Evolutionary conservation across 2,329 filamentous ascomycete species (phyloP).

Genomic region (Dactylellina drechsleri): DNA sequence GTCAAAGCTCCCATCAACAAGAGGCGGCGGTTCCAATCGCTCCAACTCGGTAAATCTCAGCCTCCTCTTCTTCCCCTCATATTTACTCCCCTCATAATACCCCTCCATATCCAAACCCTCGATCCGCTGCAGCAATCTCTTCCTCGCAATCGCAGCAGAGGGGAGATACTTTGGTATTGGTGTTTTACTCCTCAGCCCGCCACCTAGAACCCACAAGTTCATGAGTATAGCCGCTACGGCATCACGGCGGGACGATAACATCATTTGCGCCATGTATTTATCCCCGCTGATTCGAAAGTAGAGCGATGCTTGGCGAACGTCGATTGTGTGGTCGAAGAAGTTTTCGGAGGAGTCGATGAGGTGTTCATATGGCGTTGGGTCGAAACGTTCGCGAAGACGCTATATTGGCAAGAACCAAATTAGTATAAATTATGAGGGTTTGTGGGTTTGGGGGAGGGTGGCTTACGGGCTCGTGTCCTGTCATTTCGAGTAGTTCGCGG

Average conservation of each 20-base stretch:
- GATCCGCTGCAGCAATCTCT: conserved; percentile 67
- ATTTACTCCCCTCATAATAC: conserved; percentile 33
- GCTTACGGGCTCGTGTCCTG: conserved; percentile 67
- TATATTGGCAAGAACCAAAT: neutral
- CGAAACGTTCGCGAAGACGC: conserved; percentile 69
- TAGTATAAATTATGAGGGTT: neutral
- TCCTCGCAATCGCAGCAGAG: conserved; percentile 67
- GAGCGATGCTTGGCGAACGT: conserved; percentile 69
- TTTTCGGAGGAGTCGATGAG: conserved; percentile 69
- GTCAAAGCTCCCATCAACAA: conserved; percentile 10
- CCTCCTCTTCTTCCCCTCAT: conserved; percentile 22
- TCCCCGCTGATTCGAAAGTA: conserved; percentile 69
- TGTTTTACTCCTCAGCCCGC: conserved; percentile 66
- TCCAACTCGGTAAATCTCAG: conserved; percentile 47
- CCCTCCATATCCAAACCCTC: conserved; percentile 64
- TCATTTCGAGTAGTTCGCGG: conserved; percentile 68
- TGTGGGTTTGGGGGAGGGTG: neutral
- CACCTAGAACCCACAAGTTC: conserved; percentile 70
- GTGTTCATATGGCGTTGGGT: conserved; percentile 68
- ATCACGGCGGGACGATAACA: conserved; percentile 68
- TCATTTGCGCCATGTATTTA: conserved; percentile 65
- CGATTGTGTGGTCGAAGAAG: conserved; percentile 71
- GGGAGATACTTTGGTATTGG: conserved; percentile 67
- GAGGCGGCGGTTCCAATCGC: conserved; percentile 30
- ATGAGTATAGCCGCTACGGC: conserved; percentile 70